Percentiles rank a stretch among this genome's conserved stretches.
Conservation (phyloP, 2,329 filamentous ascomycete species). For the Penicillium griseofulvum region DNA sequence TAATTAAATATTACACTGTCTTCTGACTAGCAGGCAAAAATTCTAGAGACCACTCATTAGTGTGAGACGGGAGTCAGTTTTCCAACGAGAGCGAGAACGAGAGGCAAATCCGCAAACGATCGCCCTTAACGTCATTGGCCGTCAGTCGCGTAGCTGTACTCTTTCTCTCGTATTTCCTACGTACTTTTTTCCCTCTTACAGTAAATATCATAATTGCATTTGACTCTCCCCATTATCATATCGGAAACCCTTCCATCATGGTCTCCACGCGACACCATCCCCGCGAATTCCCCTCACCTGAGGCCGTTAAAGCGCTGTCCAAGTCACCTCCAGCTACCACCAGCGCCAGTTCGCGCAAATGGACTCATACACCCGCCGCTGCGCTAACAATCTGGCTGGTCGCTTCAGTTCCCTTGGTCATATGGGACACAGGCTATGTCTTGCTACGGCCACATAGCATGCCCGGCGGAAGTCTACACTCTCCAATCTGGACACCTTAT, state of each 20-base stretch:
- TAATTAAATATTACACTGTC: neutral
- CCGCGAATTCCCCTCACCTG: slow-evolving; percentile 46
- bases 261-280: slow-evolving; percentile 58
- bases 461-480: slow-evolving; percentile 71
- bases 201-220: neutral
- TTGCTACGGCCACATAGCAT: slow-evolving; percentile 77
- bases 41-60: no score
- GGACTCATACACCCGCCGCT: slow-evolving; percentile 61
- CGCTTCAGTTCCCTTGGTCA: slow-evolving; percentile 71
- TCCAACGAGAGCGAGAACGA: neutral
- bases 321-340: slow-evolving; percentile 28
- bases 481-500: slow-evolving; percentile 73
- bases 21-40: neutral
- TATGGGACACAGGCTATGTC: slow-evolving; percentile 80
- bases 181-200: neutral
- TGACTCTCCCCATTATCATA: neutral
- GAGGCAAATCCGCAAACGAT: slow-evolving; percentile 3
- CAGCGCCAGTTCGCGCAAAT: slow-evolving; percentile 26
- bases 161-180: neutral
- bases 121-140: slow-evolving; percentile 7
- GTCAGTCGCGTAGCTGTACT: slow-evolving; percentile 6
- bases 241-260: slow-evolving; percentile 31
- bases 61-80: no score
- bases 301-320: slow-evolving; percentile 23
- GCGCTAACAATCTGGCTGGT: slow-evolving; percentile 68